Evolutionary conservation across 441 rosid genomes (phyloP).

Genomic region (Brassica hybrid): DNA sequence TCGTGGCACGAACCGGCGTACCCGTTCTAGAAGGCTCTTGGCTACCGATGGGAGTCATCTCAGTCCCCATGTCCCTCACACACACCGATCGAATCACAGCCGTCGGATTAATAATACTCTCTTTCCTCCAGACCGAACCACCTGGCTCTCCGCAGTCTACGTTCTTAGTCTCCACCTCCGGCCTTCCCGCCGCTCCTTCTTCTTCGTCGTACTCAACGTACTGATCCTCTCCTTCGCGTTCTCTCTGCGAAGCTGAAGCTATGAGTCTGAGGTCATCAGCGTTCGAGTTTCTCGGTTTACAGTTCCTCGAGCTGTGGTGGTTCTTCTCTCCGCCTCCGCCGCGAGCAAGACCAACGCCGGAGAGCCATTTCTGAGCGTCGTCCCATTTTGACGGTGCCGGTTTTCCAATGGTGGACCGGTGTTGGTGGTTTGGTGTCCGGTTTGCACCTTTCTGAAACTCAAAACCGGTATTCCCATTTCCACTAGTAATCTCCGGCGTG

Average conservation of each 20-base stretch:
- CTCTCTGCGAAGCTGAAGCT: slow-evolving; percentile 77
- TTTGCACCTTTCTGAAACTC: slow-evolving; percentile 78
- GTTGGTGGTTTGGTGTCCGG: slow-evolving; percentile 57
- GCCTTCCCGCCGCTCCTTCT: slow-evolving; percentile 43
- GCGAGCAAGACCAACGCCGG: slow-evolving; percentile 67
- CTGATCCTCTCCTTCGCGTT: slow-evolving; percentile 54
- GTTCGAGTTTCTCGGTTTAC: slow-evolving; percentile 79
- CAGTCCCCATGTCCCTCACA: slow-evolving; percentile 97
- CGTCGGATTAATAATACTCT: slow-evolving; percentile 47
- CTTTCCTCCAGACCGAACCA: slow-evolving; percentile 64
- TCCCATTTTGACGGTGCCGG: slow-evolving; percentile 98
- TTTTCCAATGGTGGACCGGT: slow-evolving; percentile 79
- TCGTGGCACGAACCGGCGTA: slow-evolving; percentile 80
- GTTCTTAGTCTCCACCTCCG: slow-evolving; percentile 66
- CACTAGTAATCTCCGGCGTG: slow-evolving; percentile 56
- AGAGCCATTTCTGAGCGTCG: slow-evolving; percentile 96
- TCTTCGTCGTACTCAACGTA: slow-evolving; percentile 60
- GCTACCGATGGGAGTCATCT: slow-evolving; percentile 94
- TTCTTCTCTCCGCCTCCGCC: slow-evolving; percentile 47
- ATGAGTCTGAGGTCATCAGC: slow-evolving; percentile 88
- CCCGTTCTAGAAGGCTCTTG: slow-evolving; percentile 94
- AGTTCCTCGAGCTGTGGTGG: slow-evolving; percentile 27
- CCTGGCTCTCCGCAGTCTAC: slow-evolving; percentile 66
- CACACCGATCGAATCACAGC: slow-evolving; percentile 67
- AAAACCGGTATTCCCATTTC: slow-evolving; percentile 50